phyloP scores from a whole-genome alignment of 176 grass and related monocot genomes.

The Coix lacrymajobi region DNA sequence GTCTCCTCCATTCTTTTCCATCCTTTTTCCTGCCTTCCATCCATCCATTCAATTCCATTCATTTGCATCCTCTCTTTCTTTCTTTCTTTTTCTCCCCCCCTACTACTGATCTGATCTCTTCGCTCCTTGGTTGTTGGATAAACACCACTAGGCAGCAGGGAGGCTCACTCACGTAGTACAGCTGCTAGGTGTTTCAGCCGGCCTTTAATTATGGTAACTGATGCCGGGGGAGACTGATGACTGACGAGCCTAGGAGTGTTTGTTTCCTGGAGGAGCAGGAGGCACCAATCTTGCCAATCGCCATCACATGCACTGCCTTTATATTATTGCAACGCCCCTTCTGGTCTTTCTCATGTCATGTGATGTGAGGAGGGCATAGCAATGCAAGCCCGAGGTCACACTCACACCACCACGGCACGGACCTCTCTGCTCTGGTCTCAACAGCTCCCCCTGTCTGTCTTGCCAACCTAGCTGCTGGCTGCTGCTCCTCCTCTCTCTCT shows the following conservation, averaged over 20 bases:
- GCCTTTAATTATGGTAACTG: conserved; percentile 37
- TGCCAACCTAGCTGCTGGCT: conserved; percentile 25
- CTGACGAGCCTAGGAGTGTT: too few relatives aligned
- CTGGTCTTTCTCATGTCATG: conserved; percentile 43
- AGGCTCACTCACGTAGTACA: conserved; percentile 17
- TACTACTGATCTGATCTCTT: conserved; percentile 1
- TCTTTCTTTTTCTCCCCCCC: neutral
- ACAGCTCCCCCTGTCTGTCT: conserved; percentile 24
- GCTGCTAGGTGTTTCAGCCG: conserved; percentile 22
- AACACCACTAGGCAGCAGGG: too few relatives aligned
- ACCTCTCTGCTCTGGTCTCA: conserved; percentile 17
- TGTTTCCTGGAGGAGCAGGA: conserved; percentile 38
- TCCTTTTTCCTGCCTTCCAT: conserved; percentile 3
- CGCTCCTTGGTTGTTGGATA: conserved; percentile 40
- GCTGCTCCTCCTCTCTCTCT: neutral
- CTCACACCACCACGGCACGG: neutral
- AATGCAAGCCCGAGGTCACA: conserved; percentile 20
- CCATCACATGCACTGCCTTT: conserved; percentile 48
- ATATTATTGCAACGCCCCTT: conserved; percentile 31
- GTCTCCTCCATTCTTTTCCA: conserved; percentile 27
- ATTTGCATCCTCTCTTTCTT: neutral
- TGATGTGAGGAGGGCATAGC: too few relatives aligned
- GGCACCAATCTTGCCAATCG: conserved; percentile 12
- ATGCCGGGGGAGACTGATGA: conserved; percentile 33
- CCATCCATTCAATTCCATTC: too few relatives aligned